Base-by-base conservation (phyloP, 2,329 filamentous ascomycete species). In the Diaporthe sp. region DNA sequence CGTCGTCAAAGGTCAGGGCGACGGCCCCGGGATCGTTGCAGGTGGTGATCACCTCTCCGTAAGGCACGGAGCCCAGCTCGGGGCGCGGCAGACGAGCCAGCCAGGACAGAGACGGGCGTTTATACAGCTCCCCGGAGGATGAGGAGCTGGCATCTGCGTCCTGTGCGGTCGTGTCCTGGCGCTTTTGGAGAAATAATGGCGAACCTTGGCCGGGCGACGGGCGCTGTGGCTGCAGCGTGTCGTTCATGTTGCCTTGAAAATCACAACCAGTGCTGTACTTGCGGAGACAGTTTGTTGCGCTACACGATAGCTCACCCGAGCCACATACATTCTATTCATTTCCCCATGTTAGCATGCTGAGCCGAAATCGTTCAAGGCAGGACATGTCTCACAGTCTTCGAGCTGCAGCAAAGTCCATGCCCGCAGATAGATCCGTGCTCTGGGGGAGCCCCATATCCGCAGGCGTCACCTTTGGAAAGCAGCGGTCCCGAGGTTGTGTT, bases 1-100 rank as follows among this genome's bases (percentile, higher is more conserved):
- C 92, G 81, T 94, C 92, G 78, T 94, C 92, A 78, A 90, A 94
- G 0, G 92, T 94, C 73, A 94, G 82, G 25, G 92, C 92, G 79
- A 94, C 87, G 15, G 90, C 90, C 71, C 91, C 90, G 3, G 87
- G 85, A n/a, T 85, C 85, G n/a, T 83, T 83, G 78, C 90, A 92
- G 77, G 86, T 84, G 78, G 90, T 90, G 76, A 93, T 90, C 37
- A 89, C 88, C 15, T 82, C 85, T 28, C 91, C 92, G 75, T 93
- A 92, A 0, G 85, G 83, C 4, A 92, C 85, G 6, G 77, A 83
- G 20, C 92, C 92, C 2, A 90, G 76, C 61, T 89, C 86, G 2
- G 89, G 85, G 12, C 92, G 87, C 28, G 86, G 81, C 61, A 92
- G 82, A 1, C 82, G 84, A 4, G 86, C 39, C 61, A 77, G 63